phyloP scores from a whole-genome alignment of 202 grass and related monocot species.

The Panicum hallii region DNA sequence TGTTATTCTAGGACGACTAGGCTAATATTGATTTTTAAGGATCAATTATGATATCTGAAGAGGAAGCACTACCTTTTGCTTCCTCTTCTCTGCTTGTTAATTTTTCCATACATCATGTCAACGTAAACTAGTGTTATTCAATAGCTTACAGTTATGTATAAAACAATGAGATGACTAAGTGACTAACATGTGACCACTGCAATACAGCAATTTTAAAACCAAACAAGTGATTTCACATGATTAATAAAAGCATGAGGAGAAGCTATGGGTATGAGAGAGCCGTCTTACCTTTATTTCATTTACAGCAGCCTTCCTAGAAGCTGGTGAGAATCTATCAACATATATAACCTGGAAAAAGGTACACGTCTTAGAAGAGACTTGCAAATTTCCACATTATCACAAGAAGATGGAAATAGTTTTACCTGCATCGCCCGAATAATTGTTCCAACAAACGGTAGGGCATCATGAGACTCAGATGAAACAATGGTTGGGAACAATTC shows the following conservation, averaged over 20 bases:
- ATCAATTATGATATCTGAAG: constrained; percentile 9
- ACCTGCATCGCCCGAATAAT: constrained; percentile 99
- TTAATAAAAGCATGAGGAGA: constrained; percentile 1
- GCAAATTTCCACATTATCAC: constrained; percentile 16
- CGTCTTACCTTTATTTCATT: constrained; percentile 97
- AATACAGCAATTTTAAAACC: constrained; percentile 2
- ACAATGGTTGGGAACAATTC: constrained; percentile 98
- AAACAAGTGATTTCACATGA: not conserved
- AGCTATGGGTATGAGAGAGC: constrained; percentile 2
- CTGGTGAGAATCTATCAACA: constrained; percentile 93
- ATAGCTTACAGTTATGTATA: constrained; percentile 25
- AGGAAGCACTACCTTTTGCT: not conserved
- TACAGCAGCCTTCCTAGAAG: constrained; percentile 88
- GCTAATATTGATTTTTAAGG: constrained; percentile 22
- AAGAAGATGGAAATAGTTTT: constrained; percentile 27
- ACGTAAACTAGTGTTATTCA: constrained; percentile 3
- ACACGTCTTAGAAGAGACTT: constrained; percentile 5
- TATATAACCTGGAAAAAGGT: constrained; percentile 85
- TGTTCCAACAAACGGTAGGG: constrained; percentile 94
- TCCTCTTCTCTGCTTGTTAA: constrained; percentile 20
- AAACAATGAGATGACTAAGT: not conserved
- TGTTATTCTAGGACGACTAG: constrained; percentile 39
- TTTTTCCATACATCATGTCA: not conserved
- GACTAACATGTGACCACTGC: constrained; percentile 5
- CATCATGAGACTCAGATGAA: constrained; percentile 93